Base-by-base conservation (phyloP, 164 flowering plant genomes). In the Hamamelis virginiana region DNA sequence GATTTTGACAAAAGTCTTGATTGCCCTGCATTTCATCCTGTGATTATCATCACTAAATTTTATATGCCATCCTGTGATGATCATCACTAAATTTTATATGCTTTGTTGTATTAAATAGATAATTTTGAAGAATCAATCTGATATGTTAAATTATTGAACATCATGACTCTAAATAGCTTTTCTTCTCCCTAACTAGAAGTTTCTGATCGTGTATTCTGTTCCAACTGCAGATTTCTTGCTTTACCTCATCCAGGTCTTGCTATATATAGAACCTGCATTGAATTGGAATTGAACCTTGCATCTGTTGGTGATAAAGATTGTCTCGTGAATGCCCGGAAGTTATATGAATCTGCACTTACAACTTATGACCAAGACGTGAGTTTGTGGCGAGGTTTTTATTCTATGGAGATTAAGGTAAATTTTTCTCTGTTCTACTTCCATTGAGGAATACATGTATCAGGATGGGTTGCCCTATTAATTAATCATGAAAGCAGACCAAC, bases 201-300 rank as follows among this genome's bases (percentile, higher is more conserved):
- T 51, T 28, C 38, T 46, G 9, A 63, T 18, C 43, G 38, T 67
- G 18, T 27, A 4, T 55, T 9, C 23, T 72, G 44, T 60, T 62
- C 69, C 45, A 3, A 27, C 19, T 76, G 80, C 91, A 95, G 98
- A 75, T 85, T 83, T 74, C 78, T 92, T 38, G 81, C 87, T 46
- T 77, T 80, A 65, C 98, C 97, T 67, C 96, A 65, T 57, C 96
- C 97, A 22, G 94, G 93, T 68, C 87, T 89, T 60, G 79, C 83
- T 26, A 16, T 81, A 47, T 90, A 82, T 67, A 78, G 74, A 74
- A 82, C 68, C 19, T 89, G 97, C 79, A 92, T 95, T 43, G 95
- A 91, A 70, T 74, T 91, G 84, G 98, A 92, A 75, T 55, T 69
- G 27, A 89, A 84, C 72, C 94, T 91, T 66, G 90, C 94, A 59